Evolutionary conservation across 1,284 basidiomycete genomes (phyloP), one percentile per base, ranked within the genome.

Genomic region (Salmacisia buchloeana): DNA sequence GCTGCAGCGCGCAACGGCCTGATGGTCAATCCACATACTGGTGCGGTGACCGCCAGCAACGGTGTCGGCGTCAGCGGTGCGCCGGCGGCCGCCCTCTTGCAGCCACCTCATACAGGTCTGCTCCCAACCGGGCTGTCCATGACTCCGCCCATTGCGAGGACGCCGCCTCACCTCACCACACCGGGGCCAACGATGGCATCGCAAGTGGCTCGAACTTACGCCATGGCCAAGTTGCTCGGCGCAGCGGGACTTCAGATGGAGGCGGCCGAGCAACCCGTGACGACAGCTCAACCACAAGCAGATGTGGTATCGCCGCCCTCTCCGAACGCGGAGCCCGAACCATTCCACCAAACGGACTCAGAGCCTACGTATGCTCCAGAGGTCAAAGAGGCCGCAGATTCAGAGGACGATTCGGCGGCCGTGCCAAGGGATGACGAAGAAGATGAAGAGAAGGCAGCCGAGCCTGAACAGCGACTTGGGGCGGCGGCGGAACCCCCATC

Each of bases 141-240:
- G 12, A 54, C 49, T 9, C 49, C 49, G 9, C 49, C 49, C 2
- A 5, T 54, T 18, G 49, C 49, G 15, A 25, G 49, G 10, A 54
- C 49, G 21, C 49, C 49, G 31, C 49, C 49, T 9, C 49, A 54
- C 1, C 41, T 43, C 41, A 18, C 41, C 10, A 43, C 23, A 21
- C 49, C 49, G 3, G 49, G 49, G 6, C 49, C 27, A 7, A 33
- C 27, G 13, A 54, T 54, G 49, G 27, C 29, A 10, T 54, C 49
- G 3, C 49, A 54, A 33, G 49, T 54, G 7, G 49, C 49, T 25
- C 49, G 49, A 27, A 54, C 49, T 10, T 54, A 54, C 49, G 49
- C 49, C 49, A 54, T 54, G 49, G 49, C 49, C 9, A 54, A 54
- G 21, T 29, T 54, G 25, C 49, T 54, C 27, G 49, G 49, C 10